Base-by-base conservation (phyloP, 2,329 filamentous ascomycete species). In the Penicillium digitatum region DNA sequence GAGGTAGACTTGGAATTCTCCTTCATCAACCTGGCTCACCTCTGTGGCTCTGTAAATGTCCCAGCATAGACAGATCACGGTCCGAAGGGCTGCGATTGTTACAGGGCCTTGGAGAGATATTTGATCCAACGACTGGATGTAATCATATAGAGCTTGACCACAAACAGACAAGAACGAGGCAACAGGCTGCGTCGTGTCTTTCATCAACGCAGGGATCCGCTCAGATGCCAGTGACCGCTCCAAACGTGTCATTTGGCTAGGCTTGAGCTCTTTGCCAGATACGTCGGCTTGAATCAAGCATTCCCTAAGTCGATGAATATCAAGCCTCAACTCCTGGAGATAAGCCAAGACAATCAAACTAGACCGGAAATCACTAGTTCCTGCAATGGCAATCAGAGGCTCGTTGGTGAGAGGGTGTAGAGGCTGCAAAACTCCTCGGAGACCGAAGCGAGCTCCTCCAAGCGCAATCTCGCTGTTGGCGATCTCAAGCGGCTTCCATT, bases 1-100 rank as follows among this genome's bases (percentile, higher is more conserved):
- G 16, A 84, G 71, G 58, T 82, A 82, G 2, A 80, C 78, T 57
- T 82, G 79, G 58, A 84, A 82, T 10, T 76, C 71, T 9, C 79
- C 79, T 43, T 81, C 76, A 54, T 84, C 78, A 40, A 84, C 74
- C 24, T 72, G 69, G 5, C 64, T 63, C 10, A 69, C 67, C 45
- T 74, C 65, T 16, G 76, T 72, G 32, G 81, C 66, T 38, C 67
- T 59, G 38, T 79, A 71, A 31, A 84, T 70, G 57, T 82, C 78
- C 68, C 74, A 76, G 63, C 80, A 81, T 52, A 82, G 75, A 18
- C 63, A 63, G 24, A 76, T 65, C 3, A 78, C 64, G 11, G 69
- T 66, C 16, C 64, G 62, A 38, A 72, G 57, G 12, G 66, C 59
- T 14, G 63, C 53, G 14, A 71, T 52, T 16, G 67, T 55, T 16